phyloP scores from a whole-genome alignment of 2,329 filamentous ascomycete genomes.

The Chaetomiaceae sp. region DNA sequence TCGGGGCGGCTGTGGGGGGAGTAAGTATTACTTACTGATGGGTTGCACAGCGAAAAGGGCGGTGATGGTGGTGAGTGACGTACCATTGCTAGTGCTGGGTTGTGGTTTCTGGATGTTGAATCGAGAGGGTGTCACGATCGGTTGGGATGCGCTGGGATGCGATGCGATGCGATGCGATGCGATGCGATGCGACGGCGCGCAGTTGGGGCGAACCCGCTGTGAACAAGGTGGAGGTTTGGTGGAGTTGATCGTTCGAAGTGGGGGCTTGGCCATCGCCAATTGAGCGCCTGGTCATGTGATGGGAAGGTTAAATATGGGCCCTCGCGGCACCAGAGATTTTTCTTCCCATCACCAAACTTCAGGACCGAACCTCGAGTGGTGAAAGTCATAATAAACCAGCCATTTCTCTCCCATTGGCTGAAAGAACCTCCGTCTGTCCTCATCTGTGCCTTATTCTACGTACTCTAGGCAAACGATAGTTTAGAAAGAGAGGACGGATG shows the following conservation, averaged over 20 bases:
- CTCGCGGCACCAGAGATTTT: neutral
- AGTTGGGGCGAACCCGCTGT: neutral
- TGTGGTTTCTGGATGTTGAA: neutral
- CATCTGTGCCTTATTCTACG: neutral
- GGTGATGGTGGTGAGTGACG: neutral
- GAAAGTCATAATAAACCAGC: neutral
- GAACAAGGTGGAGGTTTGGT: neutral
- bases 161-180: slow-evolving; percentile 7
- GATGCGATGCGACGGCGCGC: slow-evolving; percentile 5
- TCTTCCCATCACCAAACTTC: neutral
- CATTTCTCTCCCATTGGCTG: neutral
- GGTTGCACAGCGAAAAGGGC: too few relatives aligned
- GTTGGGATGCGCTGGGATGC: neutral
- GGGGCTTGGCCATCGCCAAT: slow-evolving; percentile 17
- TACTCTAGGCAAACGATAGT: neutral
- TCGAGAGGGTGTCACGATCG: too few relatives aligned
- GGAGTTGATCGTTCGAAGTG: neutral
- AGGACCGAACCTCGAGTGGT: neutral
- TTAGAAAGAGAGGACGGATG: neutral
- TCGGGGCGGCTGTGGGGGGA: slow-evolving; percentile 46
- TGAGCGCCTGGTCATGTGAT: slow-evolving; percentile 24
- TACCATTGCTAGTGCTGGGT: neutral
- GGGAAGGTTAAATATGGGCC: neutral
- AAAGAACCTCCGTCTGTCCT: neutral
- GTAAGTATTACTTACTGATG: too few relatives aligned